These are phyloP conservation scores for Russula dissimulans DNA, from an alignment of 768 basidiomycete species.

Conservation along the genomic window DNA sequence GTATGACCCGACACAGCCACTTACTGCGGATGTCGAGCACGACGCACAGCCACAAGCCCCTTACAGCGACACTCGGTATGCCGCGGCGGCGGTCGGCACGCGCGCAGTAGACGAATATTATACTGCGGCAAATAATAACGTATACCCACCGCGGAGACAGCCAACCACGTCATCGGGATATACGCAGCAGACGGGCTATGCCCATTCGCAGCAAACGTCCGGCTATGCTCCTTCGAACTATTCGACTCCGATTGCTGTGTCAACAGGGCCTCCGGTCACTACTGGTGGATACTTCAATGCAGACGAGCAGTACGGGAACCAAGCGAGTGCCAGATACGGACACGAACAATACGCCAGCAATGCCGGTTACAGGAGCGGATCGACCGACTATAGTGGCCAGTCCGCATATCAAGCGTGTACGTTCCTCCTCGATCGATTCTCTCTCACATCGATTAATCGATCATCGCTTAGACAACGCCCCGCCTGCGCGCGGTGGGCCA, in stretches of 20 bases:
- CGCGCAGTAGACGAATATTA: conserved; percentile 75
- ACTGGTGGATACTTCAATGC: conserved; percentile 1
- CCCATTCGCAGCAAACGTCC: conserved; percentile 33
- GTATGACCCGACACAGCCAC: conserved; percentile 48
- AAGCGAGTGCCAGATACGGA: conserved; percentile 19
- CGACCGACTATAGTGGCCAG: conserved; percentile 39
- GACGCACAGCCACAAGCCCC: conserved; percentile 23
- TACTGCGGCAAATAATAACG: conserved; percentile 27
- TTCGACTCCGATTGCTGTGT: conserved; percentile 22
- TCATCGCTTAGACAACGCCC: conserved; percentile 42
- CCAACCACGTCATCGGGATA: conserved; percentile 15
- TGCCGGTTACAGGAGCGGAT: too few species aligned
- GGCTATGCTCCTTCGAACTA: conserved; percentile 34
- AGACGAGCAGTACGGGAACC: conserved; percentile 26
- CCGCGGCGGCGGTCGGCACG: conserved; percentile 51
- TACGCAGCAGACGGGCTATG: conserved; percentile 31
- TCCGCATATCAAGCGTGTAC: conserved; percentile 41
- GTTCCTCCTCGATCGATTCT: not conserved
- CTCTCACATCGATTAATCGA: not conserved
- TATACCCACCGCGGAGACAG: conserved; percentile 34
- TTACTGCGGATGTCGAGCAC: conserved; percentile 51
- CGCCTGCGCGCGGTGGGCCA: conserved; percentile 42
- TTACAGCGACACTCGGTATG: conserved; percentile 44
- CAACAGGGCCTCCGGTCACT: conserved; percentile 11
- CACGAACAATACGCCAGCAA: conserved; percentile 13